phyloP scores from a whole-genome alignment of 805 yeast species.

The Myxozyma sirexii region DNA sequence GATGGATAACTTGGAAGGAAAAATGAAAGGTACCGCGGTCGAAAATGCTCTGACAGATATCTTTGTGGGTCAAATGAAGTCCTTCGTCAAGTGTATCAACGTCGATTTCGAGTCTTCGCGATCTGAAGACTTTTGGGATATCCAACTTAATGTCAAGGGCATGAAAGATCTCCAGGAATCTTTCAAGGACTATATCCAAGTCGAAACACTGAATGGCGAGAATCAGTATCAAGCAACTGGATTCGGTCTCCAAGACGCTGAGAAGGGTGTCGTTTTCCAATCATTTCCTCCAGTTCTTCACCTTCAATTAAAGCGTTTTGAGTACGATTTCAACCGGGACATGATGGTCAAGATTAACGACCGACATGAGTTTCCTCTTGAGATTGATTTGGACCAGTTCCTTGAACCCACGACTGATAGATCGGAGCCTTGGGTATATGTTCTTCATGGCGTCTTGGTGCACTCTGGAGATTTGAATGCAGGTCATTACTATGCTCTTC shows the following conservation, averaged over 20 bases:
- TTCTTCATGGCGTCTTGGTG: constrained; percentile 89
- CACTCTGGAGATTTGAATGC: constrained; percentile 95
- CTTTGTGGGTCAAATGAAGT: constrained; percentile 96
- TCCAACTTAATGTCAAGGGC: constrained; percentile 90
- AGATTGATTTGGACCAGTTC: constrained; percentile 77
- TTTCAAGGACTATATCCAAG: constrained; percentile 82
- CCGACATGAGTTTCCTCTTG: constrained; percentile 83
- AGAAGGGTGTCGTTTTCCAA: constrained; percentile 91
- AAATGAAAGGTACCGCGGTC: constrained; percentile 86
- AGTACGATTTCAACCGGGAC: constrained; percentile 88
- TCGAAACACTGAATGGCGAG: constrained; percentile 89
- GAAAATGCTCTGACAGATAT: constrained; percentile 75
- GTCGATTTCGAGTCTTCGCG: constrained; percentile 92
- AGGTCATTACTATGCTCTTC: constrained; percentile 95
- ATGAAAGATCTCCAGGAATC: constrained; percentile 71
- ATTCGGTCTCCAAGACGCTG: constrained; percentile 90
- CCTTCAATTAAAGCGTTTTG: constrained; percentile 89
- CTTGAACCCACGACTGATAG: constrained; percentile 59
- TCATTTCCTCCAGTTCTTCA: constrained; percentile 91
- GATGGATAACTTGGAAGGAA: constrained; percentile 89
- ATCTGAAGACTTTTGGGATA: constrained; percentile 96
- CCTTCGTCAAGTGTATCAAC: constrained; percentile 87
- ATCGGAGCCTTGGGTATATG: constrained; percentile 71
- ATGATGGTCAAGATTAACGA: constrained; percentile 90
- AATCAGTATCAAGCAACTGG: constrained; percentile 93